Conservation (phyloP, 805 yeast species). For the Wickerhamiella sergipiensis region DNA sequence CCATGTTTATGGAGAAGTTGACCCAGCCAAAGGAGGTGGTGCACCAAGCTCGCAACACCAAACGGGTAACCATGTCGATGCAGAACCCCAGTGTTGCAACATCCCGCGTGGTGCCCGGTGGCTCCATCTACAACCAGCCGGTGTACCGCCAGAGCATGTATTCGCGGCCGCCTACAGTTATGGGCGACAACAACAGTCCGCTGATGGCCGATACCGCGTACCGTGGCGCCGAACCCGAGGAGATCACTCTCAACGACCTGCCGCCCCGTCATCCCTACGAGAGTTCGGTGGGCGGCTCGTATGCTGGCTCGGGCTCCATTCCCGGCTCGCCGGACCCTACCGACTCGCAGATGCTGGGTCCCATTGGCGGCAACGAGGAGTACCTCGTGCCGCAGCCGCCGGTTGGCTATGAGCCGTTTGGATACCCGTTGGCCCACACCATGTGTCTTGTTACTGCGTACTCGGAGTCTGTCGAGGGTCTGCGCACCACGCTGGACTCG, state of each 20-base stretch:
- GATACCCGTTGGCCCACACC: constrained; percentile 62
- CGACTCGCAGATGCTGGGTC: constrained; percentile 9
- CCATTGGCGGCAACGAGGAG: constrained; percentile 27
- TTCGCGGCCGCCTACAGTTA: constrained; percentile 15
- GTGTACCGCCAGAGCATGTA: constrained; percentile 12
- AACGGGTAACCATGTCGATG: constrained; percentile 22
- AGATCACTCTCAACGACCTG: constrained; percentile 6
- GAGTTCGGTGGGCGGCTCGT: constrained; percentile 2
- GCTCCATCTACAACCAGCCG: constrained; percentile 20
- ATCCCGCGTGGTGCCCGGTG: constrained; percentile 24
- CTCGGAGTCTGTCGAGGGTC: constrained; percentile 79
- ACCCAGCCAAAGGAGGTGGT: constrained; percentile 3
- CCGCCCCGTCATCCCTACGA: constrained; percentile 5
- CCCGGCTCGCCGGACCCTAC: background rate
- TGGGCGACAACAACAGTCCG: constrained; percentile 8
- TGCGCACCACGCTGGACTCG: constrained; percentile 83
- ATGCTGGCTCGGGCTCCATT: background rate
- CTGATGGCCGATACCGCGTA: constrained; percentile 18
- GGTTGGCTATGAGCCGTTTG: constrained; percentile 72
- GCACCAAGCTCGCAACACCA: constrained; percentile 4
- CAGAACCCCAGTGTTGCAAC: constrained; percentile 21
- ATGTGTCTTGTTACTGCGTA: constrained; percentile 81
- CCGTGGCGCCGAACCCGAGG: constrained; percentile 17
- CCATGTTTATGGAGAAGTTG: constrained; percentile 13
- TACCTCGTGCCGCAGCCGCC: constrained; percentile 89